Conservation (phyloP, 345 rosid genomes). For the Turritis glabra region DNA sequence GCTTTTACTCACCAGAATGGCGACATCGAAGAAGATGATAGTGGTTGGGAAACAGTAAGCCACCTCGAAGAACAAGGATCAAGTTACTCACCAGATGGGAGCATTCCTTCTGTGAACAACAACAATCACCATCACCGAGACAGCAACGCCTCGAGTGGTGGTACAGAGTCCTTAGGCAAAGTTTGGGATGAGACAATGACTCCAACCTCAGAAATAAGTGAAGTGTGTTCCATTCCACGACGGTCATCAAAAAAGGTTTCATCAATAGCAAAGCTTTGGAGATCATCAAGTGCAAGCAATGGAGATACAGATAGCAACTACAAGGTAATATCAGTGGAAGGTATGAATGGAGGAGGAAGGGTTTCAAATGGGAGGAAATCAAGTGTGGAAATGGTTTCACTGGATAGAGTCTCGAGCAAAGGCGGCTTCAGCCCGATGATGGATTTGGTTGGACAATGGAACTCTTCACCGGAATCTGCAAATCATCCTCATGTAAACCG, state of each 20-base stretch:
- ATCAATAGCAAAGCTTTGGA: conserved; percentile 86
- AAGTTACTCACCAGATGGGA: conserved; percentile 72
- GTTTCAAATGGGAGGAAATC: conserved; percentile 75
- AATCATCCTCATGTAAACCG: conserved; percentile 69
- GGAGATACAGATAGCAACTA: conserved; percentile 63
- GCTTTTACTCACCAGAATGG: conserved; percentile 47
- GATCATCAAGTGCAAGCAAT: conserved; percentile 58
- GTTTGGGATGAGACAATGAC: conserved; percentile 60
- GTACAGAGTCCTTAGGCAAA: conserved; percentile 53
- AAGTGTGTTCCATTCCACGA: conserved; percentile 61
- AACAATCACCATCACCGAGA: conserved; percentile 39
- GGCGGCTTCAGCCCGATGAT: conserved; percentile 64
- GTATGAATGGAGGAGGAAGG: conserved; percentile 65
- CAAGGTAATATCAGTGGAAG: conserved; percentile 71
- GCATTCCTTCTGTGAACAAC: conserved; percentile 65
- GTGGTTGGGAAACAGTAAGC: conserved; percentile 99
- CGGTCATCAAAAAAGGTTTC: conserved; percentile 65
- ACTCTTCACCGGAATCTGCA: conserved; percentile 65
- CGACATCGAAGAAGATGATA: conserved; percentile 79
- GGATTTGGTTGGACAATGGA: conserved; percentile 73
- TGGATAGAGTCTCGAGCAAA: conserved; percentile 64
- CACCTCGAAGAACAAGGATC: conserved; percentile 91
- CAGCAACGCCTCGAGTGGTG: conserved; percentile 69
- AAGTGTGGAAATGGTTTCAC: conserved; percentile 56
- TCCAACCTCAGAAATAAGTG: conserved; percentile 67